Evolutionary conservation across 345 rosid genomes (phyloP).

Genomic region (Rhizophora apiculata): DNA sequence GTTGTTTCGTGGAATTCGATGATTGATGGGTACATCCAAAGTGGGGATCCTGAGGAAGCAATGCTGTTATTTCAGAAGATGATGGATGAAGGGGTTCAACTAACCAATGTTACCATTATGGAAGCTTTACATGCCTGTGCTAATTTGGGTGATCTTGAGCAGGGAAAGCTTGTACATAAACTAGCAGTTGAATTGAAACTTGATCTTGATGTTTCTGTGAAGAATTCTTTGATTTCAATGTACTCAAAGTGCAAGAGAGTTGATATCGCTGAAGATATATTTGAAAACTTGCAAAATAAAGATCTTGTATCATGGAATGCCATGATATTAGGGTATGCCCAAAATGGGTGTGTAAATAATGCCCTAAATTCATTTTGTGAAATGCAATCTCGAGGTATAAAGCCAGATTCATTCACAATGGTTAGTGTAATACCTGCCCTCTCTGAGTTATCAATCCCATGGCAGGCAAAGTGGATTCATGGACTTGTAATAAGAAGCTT

Average conservation of each 20-base stretch:
- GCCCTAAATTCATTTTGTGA: conserved; percentile 25
- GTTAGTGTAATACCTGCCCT: conserved; percentile 35
- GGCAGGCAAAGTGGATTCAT: conserved; percentile 34
- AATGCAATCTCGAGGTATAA: conserved; percentile 22
- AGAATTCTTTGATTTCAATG: conserved; percentile 33
- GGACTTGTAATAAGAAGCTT: conserved; percentile 24
- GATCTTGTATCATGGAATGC: conserved; percentile 33
- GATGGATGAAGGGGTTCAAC: conserved; percentile 28
- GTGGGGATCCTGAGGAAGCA: conserved; percentile 25
- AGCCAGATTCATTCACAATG: conserved; percentile 31
- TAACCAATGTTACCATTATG: conserved; percentile 27
- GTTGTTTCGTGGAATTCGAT: conserved; percentile 33
- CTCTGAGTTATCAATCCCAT: conserved; percentile 27
- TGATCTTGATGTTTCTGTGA: conserved; percentile 26
- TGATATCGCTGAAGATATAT: conserved; percentile 19
- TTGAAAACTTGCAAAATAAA: conserved; percentile 18
- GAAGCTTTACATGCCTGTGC: conserved; percentile 32
- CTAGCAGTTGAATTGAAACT: conserved; percentile 18
- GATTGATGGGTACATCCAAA: conserved; percentile 28
- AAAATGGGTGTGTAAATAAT: conserved; percentile 23
- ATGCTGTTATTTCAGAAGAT: conserved; percentile 22
- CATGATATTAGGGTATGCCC: conserved; percentile 36
- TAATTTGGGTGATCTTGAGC: conserved; percentile 25
- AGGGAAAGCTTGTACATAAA: conserved; percentile 24
- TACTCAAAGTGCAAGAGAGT: conserved; percentile 29